Evolutionary conservation across 805 yeast genomes (phyloP).

Genomic region (Schizosaccharomyces octosporus): DNA sequence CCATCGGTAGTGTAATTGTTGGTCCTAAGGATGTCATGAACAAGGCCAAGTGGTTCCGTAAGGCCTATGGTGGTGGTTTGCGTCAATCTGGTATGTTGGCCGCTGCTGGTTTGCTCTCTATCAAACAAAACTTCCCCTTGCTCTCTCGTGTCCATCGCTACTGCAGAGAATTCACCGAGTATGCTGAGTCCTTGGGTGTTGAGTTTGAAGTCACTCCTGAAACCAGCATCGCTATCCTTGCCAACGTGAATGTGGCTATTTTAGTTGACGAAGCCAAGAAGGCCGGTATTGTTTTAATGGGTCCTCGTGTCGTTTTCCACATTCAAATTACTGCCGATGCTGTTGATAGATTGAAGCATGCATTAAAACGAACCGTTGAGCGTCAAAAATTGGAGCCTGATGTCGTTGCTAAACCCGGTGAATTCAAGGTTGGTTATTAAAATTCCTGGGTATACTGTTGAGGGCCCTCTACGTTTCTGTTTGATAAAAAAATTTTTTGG

Average conservation of each 20-base stretch:
- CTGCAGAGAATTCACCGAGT: constrained; percentile 26
- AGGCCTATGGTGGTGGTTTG: constrained; percentile 84
- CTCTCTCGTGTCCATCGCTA: constrained; percentile 23
- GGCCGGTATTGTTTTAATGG: constrained; percentile 38
- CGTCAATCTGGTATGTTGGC: constrained; percentile 69
- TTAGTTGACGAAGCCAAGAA: constrained; percentile 31
- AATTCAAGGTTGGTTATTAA: neutral
- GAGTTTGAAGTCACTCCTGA: constrained; percentile 49
- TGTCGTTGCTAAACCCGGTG: neutral
- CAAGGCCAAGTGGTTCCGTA: constrained; percentile 63
- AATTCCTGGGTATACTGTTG: neutral
- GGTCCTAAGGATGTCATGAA: constrained; percentile 34
- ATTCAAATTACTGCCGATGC: constrained; percentile 34
- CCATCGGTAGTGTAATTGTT: constrained; percentile 71
- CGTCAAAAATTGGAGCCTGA: neutral
- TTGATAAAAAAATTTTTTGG: neutral
- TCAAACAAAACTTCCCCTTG: constrained; percentile 40
- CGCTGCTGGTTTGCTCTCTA: constrained; percentile 55
- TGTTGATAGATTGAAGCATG: constrained; percentile 30
- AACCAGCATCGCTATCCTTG: constrained; percentile 58
- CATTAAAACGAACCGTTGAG: constrained; percentile 10
- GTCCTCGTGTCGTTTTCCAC: constrained; percentile 63
- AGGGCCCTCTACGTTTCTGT: neutral
- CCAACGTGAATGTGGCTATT: constrained; percentile 28
- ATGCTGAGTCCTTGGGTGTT: constrained; percentile 21